Base-by-base conservation (phyloP, 1,284 basidiomycete species). In the Ceratobasidium papillatum region DNA sequence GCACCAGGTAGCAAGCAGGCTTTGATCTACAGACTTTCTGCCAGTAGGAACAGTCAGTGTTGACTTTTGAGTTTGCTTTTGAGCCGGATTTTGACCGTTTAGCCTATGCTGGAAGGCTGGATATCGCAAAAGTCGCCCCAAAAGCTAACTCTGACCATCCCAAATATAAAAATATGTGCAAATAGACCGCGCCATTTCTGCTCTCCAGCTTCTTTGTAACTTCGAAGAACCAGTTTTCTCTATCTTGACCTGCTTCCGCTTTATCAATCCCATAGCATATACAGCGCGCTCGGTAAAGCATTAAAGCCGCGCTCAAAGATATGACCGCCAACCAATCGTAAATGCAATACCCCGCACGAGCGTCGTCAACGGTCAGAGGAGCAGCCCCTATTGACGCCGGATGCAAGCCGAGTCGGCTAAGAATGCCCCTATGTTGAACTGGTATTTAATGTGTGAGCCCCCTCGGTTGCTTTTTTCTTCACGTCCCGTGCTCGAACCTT, bases 221-320 rank as follows among this genome's bases (percentile, higher is more conserved):
- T 68, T 62, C 59, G 22, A 62, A 11, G 43, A 43, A 51, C 36
- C 3, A 58, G 14, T 58, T 58, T 58, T 34, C 17, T 7, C 32
- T n/a, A 32, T 38, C 34, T n/a, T 22, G 32, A 56, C 41, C 38
- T n/a, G 36, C 49, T 59, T 71, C 66, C 27, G 54, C 49, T 11
- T 59, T 71, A 71, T 71, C 66, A 71, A 41, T 12, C 66, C 66
- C 66, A 36, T 71, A 38, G 66, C 66, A 49, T 71, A 59, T 58
- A 27, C 34, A 45, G 52, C 66, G 66, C 66, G 36, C 11, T 43
- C 30, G 22, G 38, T 62, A 36, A 25, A 38, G 66, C 66, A 9
- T 58, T 58, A 71, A 71, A 58, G 54, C 36, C 41, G 52, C 66
- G 38, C 38, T 22, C 34, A n/a, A 17, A 45, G 9, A 9, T 9